Evolutionary conservation across 768 basidiomycete genomes (phyloP).

Genomic region (Podaxis carcinomalis): DNA sequence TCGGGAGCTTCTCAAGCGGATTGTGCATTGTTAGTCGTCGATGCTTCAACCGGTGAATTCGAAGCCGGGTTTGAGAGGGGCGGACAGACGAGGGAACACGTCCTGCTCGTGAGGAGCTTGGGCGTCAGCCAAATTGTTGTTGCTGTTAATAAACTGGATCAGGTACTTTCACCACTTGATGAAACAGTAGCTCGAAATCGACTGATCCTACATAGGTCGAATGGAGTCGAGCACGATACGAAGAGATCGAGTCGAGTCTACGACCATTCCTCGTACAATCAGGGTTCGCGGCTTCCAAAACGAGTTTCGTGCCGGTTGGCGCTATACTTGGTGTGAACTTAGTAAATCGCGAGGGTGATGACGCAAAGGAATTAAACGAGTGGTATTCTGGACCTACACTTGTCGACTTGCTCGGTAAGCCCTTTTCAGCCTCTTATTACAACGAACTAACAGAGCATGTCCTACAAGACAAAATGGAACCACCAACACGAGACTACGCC

Average conservation of each 20-base stretch:
- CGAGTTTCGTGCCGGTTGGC: slow-evolving; percentile 82
- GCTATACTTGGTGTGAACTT: slow-evolving; percentile 91
- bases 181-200: not conserved
- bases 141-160: slow-evolving; percentile 93
- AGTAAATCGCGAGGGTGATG: slow-evolving; percentile 41
- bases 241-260: slow-evolving; percentile 73
- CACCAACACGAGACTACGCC: slow-evolving; percentile 72
- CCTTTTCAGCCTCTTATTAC: not conserved
- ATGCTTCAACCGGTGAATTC: slow-evolving; percentile 87
- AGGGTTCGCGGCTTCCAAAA: slow-evolving; percentile 78
- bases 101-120: slow-evolving; percentile 85
- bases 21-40: slow-evolving; percentile 89
- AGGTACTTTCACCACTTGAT: slow-evolving; percentile 42
- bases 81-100: slow-evolving; percentile 94
- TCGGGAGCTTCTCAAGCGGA: slow-evolving; percentile 98
- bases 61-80: slow-evolving; percentile 93
- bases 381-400: slow-evolving; percentile 92
- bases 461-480: slow-evolving; percentile 69
- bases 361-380: slow-evolving; percentile 39
- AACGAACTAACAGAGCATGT: not conserved
- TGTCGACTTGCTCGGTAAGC: slow-evolving; percentile 73
- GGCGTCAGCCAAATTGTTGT: slow-evolving; percentile 90
- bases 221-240: slow-evolving; percentile 81
- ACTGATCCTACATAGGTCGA: slow-evolving; percentile 55
- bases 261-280: slow-evolving; percentile 82